Conservation (phyloP, 78 protist genomes). For the Dictyostelium capitatum region DNA sequence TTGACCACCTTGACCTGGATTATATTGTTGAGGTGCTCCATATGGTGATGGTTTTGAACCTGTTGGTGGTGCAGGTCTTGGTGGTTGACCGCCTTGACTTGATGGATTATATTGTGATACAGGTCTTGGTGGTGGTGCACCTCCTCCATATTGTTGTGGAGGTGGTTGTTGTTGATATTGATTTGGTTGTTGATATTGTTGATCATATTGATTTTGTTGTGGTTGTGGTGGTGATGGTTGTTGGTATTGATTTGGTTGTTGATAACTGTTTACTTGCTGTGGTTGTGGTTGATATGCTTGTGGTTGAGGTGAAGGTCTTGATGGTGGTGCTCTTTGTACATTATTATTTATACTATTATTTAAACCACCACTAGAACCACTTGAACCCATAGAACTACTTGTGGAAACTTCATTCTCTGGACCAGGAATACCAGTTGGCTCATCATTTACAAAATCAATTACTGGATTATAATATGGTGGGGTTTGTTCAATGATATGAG, state of each 20-base stretch:
- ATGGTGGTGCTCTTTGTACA: slow-evolving; percentile 11
- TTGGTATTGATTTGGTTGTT: slow-evolving; percentile 23
- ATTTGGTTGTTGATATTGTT: slow-evolving; percentile 7
- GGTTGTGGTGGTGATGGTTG: slow-evolving; percentile 37
- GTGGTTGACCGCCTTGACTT: slow-evolving; percentile 6
- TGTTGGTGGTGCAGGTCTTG: slow-evolving; percentile 20
- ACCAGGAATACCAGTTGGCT: background rate
- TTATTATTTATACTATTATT: background rate
- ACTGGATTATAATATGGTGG: slow-evolving; percentile 78
- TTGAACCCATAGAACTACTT: background rate
- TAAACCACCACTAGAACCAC: background rate
- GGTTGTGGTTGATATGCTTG: slow-evolving; percentile 26
- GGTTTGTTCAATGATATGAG: slow-evolving; percentile 19
- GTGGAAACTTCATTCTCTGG: background rate
- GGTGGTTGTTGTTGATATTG: slow-evolving; percentile 18
- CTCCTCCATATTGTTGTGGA: slow-evolving; percentile 22
- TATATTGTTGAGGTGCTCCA: background rate
- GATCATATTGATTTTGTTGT: background rate
- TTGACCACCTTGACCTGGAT: background rate
- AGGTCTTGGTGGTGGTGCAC: slow-evolving; percentile 34
- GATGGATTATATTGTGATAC: background rate
- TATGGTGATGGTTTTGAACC: background rate
- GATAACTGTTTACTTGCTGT: slow-evolving; percentile 1
- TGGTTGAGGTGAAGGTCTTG: slow-evolving; percentile 37
- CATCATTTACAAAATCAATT: background rate